Evolutionary conservation across 1,139 yeast species (phyloP), one percentile per base, ranked within the genome.

Genomic region (Hemisphaericaspora lyxosophila): DNA sequence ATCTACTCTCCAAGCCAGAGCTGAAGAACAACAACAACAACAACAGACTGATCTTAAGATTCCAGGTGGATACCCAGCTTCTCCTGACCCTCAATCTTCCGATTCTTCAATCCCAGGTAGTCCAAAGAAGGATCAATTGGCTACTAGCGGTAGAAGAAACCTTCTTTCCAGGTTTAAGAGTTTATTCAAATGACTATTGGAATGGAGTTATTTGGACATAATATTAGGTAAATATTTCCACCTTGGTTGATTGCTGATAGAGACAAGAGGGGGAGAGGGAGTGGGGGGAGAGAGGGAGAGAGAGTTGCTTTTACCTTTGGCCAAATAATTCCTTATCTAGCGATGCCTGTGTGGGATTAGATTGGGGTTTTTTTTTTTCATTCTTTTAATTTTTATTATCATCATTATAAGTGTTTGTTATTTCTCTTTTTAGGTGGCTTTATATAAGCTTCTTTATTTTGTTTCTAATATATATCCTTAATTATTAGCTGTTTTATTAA

Each of bases 131-230:
- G 31, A 32, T 7, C 14, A 12, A 9, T 5, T 20, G 7, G 5
- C 30, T 20, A 26, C 18, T 14, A 35, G 34, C 8, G 62, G 49
- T 38, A 51, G 59, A 39, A 70, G 61, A 13, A 51, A 58, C 28
- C 53, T 69, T 37, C 48, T 68, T 33, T 54, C 68, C 17, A 56
- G 60, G 39, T 61, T 69, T 46, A 60, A 54, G 44, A 62, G 64
- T 22, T 59, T 68, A 31, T 69, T 69, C 50, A 59, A 47, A 48
- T 28, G 31, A 28, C 31, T 28, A n/a, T 35, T 39, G 18, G 34
- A 31, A n/a, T 34, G 40, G 17, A 20, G 33, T 5, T 13, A 25
- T 28, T 8, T 15, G 22, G 17, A 3, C 14, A 8, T 19, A 14
- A 4, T n/a, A n/a, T 18, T 28, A 17, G 31, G 31, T 18, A 28